Evolutionary conservation across 768 basidiomycete genomes (phyloP).

Genomic region (Suillus spraguei): DNA sequence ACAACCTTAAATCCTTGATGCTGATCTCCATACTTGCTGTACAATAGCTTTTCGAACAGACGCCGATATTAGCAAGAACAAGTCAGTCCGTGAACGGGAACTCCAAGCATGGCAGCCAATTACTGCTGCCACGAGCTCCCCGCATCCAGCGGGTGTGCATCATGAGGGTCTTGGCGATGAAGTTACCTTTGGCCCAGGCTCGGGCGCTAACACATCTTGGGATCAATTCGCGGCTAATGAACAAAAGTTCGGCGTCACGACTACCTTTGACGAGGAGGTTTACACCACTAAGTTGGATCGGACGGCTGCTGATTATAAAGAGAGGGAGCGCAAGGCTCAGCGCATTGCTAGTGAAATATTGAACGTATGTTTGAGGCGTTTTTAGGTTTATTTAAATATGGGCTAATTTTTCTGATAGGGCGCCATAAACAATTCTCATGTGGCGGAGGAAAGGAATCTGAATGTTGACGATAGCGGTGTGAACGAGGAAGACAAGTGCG

Average conservation of each 20-base stretch:
- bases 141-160: slow-evolving; percentile 27
- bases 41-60: slow-evolving; percentile 79
- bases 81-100: slow-evolving; percentile 65
- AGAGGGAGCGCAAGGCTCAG: slow-evolving; percentile 85
- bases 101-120: slow-evolving; percentile 75
- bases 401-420: slow-evolving; percentile 43
- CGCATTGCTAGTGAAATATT: slow-evolving; percentile 91
- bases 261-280: slow-evolving; percentile 88
- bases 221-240: slow-evolving; percentile 97
- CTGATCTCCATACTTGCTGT: slow-evolving; percentile 20
- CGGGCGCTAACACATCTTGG: slow-evolving; percentile 56
- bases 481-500: slow-evolving; percentile 97
- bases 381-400: slow-evolving; percentile 11
- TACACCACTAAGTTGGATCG: slow-evolving; percentile 96
- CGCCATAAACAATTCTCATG: slow-evolving; percentile 73
- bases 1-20: slow-evolving; percentile 5
- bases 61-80: slow-evolving; percentile 70
- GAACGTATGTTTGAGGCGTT: slow-evolving; percentile 53
- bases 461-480: slow-evolving; percentile 66
- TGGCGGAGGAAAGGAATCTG: slow-evolving; percentile 84
- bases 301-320: slow-evolving; percentile 81
- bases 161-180: slow-evolving; percentile 55
- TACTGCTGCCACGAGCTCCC: slow-evolving; percentile 35
- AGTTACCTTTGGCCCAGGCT: slow-evolving; percentile 64
- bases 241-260: slow-evolving; percentile 87